These are phyloP conservation scores for Trichoderma brevicompactum DNA, from an alignment of 2,329 filamentous ascomycete species.

Conservation along the genomic window DNA sequence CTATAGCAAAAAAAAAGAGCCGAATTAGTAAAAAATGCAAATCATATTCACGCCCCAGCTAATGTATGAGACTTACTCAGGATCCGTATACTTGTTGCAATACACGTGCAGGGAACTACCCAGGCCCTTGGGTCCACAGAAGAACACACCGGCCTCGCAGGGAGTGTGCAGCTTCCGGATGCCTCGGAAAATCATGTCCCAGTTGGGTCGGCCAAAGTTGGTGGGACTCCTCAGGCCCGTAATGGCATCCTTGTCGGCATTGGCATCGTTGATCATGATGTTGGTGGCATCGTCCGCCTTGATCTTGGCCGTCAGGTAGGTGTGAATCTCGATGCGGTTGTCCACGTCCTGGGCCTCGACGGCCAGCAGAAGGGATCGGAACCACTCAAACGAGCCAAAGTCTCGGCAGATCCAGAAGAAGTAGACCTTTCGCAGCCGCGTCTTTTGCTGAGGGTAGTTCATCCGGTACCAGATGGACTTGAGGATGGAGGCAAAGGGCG, in stretches of 20 bases:
- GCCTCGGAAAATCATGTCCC: constrained; percentile 87
- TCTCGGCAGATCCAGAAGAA: constrained; percentile 93
- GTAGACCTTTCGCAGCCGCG: constrained; percentile 81
- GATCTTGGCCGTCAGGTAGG: constrained; percentile 85
- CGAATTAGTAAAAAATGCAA: constrained; percentile 29
- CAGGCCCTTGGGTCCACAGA: constrained; percentile 81
- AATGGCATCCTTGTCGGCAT: constrained; percentile 82
- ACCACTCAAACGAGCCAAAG: constrained; percentile 89
- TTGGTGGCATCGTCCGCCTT: constrained; percentile 85
- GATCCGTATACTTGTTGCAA: constrained; percentile 87
- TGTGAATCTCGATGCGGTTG: constrained; percentile 86
- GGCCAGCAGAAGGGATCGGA: constrained; percentile 78
- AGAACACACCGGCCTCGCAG: constrained; percentile 78
- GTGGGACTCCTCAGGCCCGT: constrained; percentile 81
- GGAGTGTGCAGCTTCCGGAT: constrained; percentile 78
- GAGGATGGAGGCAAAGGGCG: constrained; percentile 83
- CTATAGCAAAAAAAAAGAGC: constrained; percentile 42
- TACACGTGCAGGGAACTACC: constrained; percentile 78
- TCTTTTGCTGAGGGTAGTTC: constrained; percentile 83
- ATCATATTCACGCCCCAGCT: constrained; percentile 14
- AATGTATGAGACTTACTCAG: constrained; percentile 59
- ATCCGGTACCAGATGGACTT: constrained; percentile 94
- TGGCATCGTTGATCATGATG: constrained; percentile 91
- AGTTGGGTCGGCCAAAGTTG: constrained; percentile 85
- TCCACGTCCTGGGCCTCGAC: constrained; percentile 86